These are phyloP conservation scores for Wallacemonas sp. DNA, from an alignment of 208 protist genomes.

Conservation along the genomic window DNA sequence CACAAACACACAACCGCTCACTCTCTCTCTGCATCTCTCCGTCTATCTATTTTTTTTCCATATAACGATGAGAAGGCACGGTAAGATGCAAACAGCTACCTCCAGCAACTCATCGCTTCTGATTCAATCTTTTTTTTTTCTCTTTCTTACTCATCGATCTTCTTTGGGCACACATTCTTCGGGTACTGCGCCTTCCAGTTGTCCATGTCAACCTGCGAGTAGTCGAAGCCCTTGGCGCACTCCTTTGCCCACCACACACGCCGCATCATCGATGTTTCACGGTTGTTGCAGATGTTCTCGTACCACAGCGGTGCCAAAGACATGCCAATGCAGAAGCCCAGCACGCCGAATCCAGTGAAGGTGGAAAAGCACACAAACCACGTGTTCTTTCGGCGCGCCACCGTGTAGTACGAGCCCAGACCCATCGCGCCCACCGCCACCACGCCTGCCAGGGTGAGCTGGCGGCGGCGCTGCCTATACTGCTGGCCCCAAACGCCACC, in stretches of 20 bases:
- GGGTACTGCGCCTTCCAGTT: slow-evolving; percentile 69
- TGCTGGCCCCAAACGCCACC: slow-evolving; percentile 84
- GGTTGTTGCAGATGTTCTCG: slow-evolving; percentile 81
- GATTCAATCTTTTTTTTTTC: slow-evolving; percentile 6
- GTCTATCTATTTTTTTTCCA: slow-evolving; percentile 8
- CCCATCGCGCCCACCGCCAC: slow-evolving; percentile 39
- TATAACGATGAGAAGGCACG: too few species aligned
- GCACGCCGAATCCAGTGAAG: slow-evolving; percentile 73
- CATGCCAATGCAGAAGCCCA: slow-evolving; percentile 83
- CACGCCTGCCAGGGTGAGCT: slow-evolving; percentile 69
- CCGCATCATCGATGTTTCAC: slow-evolving; percentile 91
- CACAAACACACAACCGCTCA: not conserved
- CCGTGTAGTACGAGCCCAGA: slow-evolving; percentile 61
- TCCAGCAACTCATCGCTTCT: not conserved
- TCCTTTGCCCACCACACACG: slow-evolving; percentile 93
- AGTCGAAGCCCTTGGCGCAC: slow-evolving; percentile 90
- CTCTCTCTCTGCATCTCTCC: not conserved
- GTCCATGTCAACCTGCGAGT: slow-evolving; percentile 70
- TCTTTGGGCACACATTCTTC: slow-evolving; percentile 38
- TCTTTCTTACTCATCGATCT: slow-evolving; percentile 28
- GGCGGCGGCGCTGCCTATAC: slow-evolving; percentile 70
- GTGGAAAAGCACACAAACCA: slow-evolving; percentile 81
- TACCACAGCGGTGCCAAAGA: slow-evolving; percentile 66
- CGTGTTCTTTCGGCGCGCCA: slow-evolving; percentile 71
- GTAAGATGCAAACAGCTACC: too few species aligned